A percentile compares a stretch with the other conserved stretches of the same genome.
These are phyloP conservation scores for Trypanosoma platydactyli DNA, from an alignment of 208 protist species.

Conservation along the genomic window DNA sequence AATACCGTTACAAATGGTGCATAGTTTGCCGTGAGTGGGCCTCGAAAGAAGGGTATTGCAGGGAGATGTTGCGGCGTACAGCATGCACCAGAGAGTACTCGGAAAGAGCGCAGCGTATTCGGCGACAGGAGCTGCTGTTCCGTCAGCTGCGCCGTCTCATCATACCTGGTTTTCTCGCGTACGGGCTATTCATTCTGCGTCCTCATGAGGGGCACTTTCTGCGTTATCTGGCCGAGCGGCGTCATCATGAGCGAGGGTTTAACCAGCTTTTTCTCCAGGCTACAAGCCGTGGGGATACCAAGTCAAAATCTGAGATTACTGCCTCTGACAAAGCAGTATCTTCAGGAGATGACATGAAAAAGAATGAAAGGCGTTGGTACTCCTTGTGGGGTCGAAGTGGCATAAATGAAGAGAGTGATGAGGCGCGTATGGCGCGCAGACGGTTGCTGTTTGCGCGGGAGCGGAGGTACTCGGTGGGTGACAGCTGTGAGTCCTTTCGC, in stretches of 20 bases:
- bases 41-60: neutral
- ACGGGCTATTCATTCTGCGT: constrained; percentile 59
- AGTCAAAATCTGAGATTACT: neutral
- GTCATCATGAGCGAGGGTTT: constrained; percentile 58
- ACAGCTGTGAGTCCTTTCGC: constrained; percentile 38
- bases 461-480: constrained; percentile 26
- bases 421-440: constrained; percentile 39
- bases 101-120: constrained; percentile 41
- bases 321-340: neutral
- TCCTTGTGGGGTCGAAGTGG: neutral
- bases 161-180: constrained; percentile 53
- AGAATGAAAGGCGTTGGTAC: neutral
- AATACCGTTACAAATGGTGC: neutral
- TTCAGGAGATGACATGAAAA: neutral
- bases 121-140: constrained; percentile 35
- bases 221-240: constrained; percentile 69
- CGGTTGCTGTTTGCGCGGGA: constrained; percentile 61
- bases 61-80: constrained; percentile 6
- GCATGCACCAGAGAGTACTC: constrained; percentile 12
- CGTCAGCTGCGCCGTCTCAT: constrained; percentile 61
- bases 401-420: constrained; percentile 33
- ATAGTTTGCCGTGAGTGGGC: neutral
- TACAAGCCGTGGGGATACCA: neutral
- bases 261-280: constrained; percentile 57
- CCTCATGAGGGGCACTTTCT: constrained; percentile 79